phyloP scores from a whole-genome alignment of 805 yeast species.

The Saturnispora mendoncae region DNA sequence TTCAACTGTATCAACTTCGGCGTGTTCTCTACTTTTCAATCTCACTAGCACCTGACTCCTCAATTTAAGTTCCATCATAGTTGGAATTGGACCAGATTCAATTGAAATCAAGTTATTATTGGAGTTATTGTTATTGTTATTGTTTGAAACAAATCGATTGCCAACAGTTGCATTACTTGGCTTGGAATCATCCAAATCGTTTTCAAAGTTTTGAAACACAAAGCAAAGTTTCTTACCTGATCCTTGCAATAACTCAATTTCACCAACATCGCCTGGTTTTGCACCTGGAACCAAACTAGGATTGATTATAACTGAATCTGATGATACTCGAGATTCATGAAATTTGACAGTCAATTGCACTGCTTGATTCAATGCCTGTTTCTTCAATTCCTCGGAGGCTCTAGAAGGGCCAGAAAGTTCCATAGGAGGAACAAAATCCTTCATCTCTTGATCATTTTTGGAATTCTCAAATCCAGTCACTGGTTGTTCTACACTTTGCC shows the following conservation, averaged over 20 bases:
- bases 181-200: constrained; percentile 3
- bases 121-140: constrained; percentile 17
- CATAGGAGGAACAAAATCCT: background rate
- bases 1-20: constrained; percentile 78
- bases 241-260: constrained; percentile 41
- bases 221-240: constrained; percentile 34
- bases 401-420: constrained; percentile 2
- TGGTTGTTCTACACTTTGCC: constrained; percentile 10
- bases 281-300: constrained; percentile 51
- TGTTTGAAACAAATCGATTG: constrained; percentile 5
- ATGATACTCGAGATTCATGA: constrained; percentile 58
- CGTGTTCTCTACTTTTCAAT: constrained; percentile 35
- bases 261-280: constrained; percentile 68
- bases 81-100: constrained; percentile 50
- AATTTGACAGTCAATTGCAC: constrained; percentile 40
- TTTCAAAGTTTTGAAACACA: constrained; percentile 28
- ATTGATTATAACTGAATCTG: constrained; percentile 57
- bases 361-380: constrained; percentile 22
- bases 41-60: constrained; percentile 57
- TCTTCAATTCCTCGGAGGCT: constrained; percentile 6
- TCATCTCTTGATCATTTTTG: constrained; percentile 1
- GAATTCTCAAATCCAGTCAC: background rate
- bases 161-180: constrained; percentile 6
- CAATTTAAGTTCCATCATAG: constrained; percentile 54
- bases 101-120: constrained; percentile 40